A percentile compares a stretch with the other conserved stretches of the same genome.
These are phyloP conservation scores for Acacia melanoxylon DNA, from an alignment of 306 rosid species.

Conservation along the genomic window DNA sequence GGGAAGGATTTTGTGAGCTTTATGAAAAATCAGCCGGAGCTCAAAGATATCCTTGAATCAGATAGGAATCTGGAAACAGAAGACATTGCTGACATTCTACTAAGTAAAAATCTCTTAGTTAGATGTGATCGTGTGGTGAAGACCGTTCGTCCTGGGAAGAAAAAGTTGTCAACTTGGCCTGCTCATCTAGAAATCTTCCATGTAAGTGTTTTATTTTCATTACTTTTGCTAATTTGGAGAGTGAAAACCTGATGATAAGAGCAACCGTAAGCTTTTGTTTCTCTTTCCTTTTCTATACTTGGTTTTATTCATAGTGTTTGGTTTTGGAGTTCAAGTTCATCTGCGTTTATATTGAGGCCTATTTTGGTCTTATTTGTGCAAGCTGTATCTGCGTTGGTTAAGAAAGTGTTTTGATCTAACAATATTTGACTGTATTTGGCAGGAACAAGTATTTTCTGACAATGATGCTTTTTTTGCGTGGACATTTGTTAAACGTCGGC, in stretches of 20 bases:
- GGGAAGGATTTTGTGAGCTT: constrained; percentile 90
- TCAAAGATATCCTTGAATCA: constrained; percentile 77
- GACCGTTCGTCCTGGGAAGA: constrained; percentile 97
- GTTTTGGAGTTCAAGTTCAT: constrained; percentile 12
- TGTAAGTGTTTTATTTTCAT: constrained; percentile 41
- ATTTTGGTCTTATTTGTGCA: neutral
- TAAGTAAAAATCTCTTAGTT: constrained; percentile 77
- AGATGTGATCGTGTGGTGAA: constrained; percentile 97
- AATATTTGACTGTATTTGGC: constrained; percentile 43
- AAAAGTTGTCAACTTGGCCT: constrained; percentile 95
- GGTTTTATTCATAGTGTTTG: constrained; percentile 4
- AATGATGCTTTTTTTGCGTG: constrained; percentile 97
- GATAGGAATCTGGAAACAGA: constrained; percentile 76
- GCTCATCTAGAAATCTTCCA: constrained; percentile 93
- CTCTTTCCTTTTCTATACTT: neutral
- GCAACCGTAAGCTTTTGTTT: neutral
- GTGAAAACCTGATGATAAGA: constrained; percentile 20
- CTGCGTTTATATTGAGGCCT: neutral
- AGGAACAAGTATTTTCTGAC: constrained; percentile 93
- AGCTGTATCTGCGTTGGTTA: neutral
- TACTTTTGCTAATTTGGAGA: constrained; percentile 12
- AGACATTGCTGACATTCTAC: constrained; percentile 70
- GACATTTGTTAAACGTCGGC: constrained; percentile 88
- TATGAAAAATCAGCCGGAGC: constrained; percentile 78
- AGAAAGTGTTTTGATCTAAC: constrained; percentile 25